These are phyloP conservation scores for Yamadazyma aaseri DNA, from an alignment of 1,139 yeast genomes.

Conservation along the genomic window DNA sequence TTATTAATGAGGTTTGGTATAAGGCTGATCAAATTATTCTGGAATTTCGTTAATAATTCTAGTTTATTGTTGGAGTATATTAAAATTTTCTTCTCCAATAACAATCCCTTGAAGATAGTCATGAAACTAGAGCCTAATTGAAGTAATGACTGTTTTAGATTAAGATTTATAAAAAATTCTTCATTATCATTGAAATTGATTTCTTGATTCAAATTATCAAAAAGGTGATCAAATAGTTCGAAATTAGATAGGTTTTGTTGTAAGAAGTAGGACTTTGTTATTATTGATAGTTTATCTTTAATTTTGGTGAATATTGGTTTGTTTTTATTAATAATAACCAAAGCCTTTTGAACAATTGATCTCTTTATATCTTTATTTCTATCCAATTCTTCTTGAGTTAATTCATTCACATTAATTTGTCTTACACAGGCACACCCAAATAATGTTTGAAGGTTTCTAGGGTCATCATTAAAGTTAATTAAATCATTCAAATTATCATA, in stretches of 20 bases:
- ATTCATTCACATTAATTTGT: constrained; percentile 67
- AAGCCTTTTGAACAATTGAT: constrained; percentile 87
- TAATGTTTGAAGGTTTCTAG: constrained; percentile 61
- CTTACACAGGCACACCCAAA: constrained; percentile 95
- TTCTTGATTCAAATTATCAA: constrained; percentile 60
- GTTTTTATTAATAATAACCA: constrained; percentile 75
- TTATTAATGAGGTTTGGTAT: constrained; percentile 76
- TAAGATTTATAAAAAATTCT: constrained; percentile 68
- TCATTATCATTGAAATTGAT: constrained; percentile 33
- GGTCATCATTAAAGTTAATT: constrained; percentile 42
- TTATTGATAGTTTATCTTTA: constrained; percentile 85
- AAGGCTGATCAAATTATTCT: constrained; percentile 67
- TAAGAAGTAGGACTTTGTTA: constrained; percentile 80
- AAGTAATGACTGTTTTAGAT: constrained; percentile 63
- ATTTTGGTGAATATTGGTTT: constrained; percentile 88
- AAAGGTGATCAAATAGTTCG: constrained; percentile 64
- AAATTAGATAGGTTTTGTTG: constrained; percentile 77
- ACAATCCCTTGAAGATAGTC: constrained; percentile 68
- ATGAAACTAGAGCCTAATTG: constrained; percentile 63
- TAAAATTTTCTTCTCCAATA: constrained; percentile 69
- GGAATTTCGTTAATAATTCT: constrained; percentile 75
- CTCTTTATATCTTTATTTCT: constrained; percentile 69
- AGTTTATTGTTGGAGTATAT: constrained; percentile 76
- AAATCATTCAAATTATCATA: constrained; percentile 46
- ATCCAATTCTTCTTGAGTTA: constrained; percentile 45